Evolutionary conservation across 768 basidiomycete species (phyloP), one percentile per base, ranked within the genome.

Genomic region (Leccinum longicurvipes): DNA sequence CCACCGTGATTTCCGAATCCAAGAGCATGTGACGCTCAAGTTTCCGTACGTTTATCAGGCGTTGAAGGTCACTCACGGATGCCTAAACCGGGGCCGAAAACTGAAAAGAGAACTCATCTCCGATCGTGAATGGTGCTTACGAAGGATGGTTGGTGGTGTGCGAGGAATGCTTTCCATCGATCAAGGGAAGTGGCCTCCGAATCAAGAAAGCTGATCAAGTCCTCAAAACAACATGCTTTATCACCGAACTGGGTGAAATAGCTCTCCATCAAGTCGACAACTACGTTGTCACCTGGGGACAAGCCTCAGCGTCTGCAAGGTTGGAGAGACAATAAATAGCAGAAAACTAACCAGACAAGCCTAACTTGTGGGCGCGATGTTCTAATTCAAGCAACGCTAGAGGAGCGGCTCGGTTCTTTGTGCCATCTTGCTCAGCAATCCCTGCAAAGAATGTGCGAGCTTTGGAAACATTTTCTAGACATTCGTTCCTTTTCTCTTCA

Each of bases 191-290:
- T 74, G 48, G 71, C 78, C 23, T 79, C 72, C 14, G 89, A 71
- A 8, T 64, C 65, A 53, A 87, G 69, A 66, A 88, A 93, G 3
- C 85, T 82, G 60, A 79, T 79, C 39, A 96, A 73, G 63, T 97
- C 94, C 72, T 95, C 93, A 55, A 85, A 91, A 68, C 91, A 93
- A 69, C 89, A 92, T 6, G 86, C 77, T 71, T 93, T 96, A 69
- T 86, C 83, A 28, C 89, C 87, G 62, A 93, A 82, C 55, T 74
- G 75, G 39, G 81, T 74, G 65, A 93, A 84, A 70, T 95, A 96
- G 47, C 77, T 71, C 63, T 83, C 75, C 65, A 93, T 72, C 53
- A 86, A 74, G 11, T 69, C 64, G 29, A 80, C 66, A 53, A 86
- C 61, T 27, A 72, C 71, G 12, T 63, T 62, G 27, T 76, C 49